Conservation (phyloP, 371 early-diverging fungal genomes). For the Mortierella sp. region DNA sequence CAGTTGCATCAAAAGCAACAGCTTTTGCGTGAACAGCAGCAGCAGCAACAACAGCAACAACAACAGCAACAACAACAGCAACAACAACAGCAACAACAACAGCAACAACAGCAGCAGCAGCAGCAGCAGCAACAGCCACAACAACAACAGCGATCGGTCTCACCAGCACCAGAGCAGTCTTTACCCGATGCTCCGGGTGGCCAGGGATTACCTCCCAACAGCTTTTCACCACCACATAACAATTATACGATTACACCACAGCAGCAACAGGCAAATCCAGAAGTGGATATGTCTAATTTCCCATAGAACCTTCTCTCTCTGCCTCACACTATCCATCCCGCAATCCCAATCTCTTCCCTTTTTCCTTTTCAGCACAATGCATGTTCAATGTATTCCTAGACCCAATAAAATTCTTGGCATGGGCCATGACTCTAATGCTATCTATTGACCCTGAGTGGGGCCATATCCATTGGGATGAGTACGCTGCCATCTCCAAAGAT, state of each 20-base stretch:
- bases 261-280: constrained; percentile 38
- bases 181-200: no score
- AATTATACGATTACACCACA: constrained; percentile 10
- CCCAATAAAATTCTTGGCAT: no score
- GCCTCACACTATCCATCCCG: no score
- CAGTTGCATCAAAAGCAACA: constrained; percentile 13
- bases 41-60: constrained; percentile 15
- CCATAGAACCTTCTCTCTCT: constrained; percentile 11
- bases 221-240: constrained; percentile 8
- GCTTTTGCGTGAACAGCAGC: constrained; percentile 20
- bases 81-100: constrained; percentile 23
- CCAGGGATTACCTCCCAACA: neutral
- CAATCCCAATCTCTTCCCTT: no score
- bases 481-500: constrained; percentile 88
- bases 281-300: constrained; percentile 46
- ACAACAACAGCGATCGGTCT: constrained; percentile 20
- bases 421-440: neutral
- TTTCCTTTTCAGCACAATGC: no score
- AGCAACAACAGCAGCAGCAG: constrained; percentile 11
- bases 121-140: constrained; percentile 28
- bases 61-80: constrained; percentile 18
- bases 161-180: neutral
- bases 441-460: neutral
- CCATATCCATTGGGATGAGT: constrained; percentile 72
- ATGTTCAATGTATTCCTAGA: no score